phyloP scores from a whole-genome alignment of 768 basidiomycete species.

The Clitopilus hobsonii region DNA sequence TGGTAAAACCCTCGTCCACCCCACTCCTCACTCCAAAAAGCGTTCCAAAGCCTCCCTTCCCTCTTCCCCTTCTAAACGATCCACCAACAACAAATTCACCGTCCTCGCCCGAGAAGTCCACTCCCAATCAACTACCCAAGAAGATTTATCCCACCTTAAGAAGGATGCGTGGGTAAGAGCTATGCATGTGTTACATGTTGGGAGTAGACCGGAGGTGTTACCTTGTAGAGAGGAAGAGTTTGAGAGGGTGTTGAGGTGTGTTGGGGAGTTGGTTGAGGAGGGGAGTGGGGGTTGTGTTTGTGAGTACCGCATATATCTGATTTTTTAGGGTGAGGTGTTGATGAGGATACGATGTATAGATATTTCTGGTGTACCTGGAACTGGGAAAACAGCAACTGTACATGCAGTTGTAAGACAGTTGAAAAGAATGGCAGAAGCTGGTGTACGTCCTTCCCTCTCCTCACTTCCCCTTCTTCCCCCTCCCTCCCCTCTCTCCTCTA shows the following conservation, averaged over 20 bases:
- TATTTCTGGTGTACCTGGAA: slow-evolving; percentile 98
- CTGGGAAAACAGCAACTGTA: slow-evolving; percentile 97
- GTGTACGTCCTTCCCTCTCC: slow-evolving; percentile 40
- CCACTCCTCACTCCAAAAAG: slow-evolving; percentile 75
- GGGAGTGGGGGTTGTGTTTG: slow-evolving; percentile 95
- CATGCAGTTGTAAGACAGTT: slow-evolving; percentile 89
- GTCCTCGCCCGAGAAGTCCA: slow-evolving; percentile 22
- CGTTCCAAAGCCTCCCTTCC: slow-evolving; percentile 31
- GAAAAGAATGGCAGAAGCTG: slow-evolving; percentile 80
- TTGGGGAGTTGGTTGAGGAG: slow-evolving; percentile 85
- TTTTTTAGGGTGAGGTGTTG: slow-evolving; percentile 3
- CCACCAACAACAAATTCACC: slow-evolving; percentile 22
- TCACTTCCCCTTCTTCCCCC: not conserved
- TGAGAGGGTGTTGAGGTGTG: slow-evolving; percentile 62
- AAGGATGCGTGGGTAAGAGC: slow-evolving; percentile 81
- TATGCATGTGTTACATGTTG: slow-evolving; percentile 90
- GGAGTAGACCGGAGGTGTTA: slow-evolving; percentile 82
- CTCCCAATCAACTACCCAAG: slow-evolving; percentile 10
- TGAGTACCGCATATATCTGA: slow-evolving; percentile 38
- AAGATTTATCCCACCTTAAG: slow-evolving; percentile 50
- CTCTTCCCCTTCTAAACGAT: slow-evolving; percentile 14
- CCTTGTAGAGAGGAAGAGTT: slow-evolving; percentile 91
- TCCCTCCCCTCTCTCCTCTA: too few species aligned
- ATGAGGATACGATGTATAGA: slow-evolving; percentile 42
- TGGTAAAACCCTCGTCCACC: slow-evolving; percentile 48